Conservation (phyloP, 768 basidiomycete species). For the Cystobasidiopsis lactophilus region DNA sequence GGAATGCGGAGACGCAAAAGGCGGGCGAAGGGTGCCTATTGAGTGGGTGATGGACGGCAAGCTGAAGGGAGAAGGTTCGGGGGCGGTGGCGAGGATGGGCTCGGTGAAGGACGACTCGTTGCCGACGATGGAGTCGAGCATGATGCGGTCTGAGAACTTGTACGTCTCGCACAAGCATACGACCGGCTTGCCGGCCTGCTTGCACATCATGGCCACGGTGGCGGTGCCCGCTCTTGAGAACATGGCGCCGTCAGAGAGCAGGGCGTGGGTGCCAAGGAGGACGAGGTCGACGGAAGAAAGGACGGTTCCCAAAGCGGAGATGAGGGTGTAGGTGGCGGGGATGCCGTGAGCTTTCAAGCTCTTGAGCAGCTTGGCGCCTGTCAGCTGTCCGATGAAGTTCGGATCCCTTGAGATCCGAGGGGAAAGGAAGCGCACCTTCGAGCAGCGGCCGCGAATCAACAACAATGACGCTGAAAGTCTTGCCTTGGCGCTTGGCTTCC, state of each 20-base stretch:
- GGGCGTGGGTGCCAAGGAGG: slow-evolving; percentile 76
- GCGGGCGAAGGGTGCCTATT: neutral
- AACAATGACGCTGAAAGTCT: slow-evolving; percentile 67
- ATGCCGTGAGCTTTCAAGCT: slow-evolving; percentile 47
- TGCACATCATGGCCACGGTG: slow-evolving; percentile 87
- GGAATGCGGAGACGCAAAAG: slow-evolving; percentile 14
- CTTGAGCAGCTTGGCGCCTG: slow-evolving; percentile 58
- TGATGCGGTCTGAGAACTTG: slow-evolving; percentile 83
- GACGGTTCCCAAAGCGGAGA: slow-evolving; percentile 38
- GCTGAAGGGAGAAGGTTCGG: slow-evolving; percentile 22
- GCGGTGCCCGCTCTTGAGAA: slow-evolving; percentile 89
- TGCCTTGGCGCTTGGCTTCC: slow-evolving; percentile 48
- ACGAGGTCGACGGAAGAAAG: slow-evolving; percentile 60
- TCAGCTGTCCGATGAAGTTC: neutral
- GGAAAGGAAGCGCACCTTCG: slow-evolving; percentile 38
- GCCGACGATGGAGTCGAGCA: slow-evolving; percentile 80
- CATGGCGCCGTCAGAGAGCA: slow-evolving; percentile 84
- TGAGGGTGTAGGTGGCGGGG: slow-evolving; percentile 73
- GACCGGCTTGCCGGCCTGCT: slow-evolving; percentile 68
- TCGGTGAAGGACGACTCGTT: slow-evolving; percentile 37
- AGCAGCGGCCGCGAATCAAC: slow-evolving; percentile 86
- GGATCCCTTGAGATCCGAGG: neutral
- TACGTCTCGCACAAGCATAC: slow-evolving; percentile 97
- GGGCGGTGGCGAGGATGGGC: slow-evolving; percentile 3
- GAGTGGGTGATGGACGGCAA: slow-evolving; percentile 15